Conservation (phyloP, 208 protist genomes). For the Acanthamoeba lenticulata region DNA sequence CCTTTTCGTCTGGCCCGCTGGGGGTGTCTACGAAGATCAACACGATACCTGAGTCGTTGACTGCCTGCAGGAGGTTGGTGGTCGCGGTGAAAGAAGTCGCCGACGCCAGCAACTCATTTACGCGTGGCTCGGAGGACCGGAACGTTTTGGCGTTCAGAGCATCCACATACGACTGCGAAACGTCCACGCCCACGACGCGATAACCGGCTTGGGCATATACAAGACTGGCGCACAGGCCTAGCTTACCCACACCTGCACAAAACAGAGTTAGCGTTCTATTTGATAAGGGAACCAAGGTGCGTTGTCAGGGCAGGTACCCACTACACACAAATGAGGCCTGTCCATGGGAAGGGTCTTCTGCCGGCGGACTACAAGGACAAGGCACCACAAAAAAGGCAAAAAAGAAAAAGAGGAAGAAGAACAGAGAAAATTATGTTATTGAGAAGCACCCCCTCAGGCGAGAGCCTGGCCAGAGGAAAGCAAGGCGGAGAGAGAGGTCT, state of each 20-base stretch:
- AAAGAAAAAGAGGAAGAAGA: neutral
- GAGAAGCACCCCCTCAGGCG: neutral
- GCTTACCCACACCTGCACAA: constrained; percentile 79
- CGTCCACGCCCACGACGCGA: constrained; percentile 85
- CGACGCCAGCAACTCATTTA: constrained; percentile 76
- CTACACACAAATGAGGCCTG: too few relatives aligned
- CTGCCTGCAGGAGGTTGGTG: constrained; percentile 78
- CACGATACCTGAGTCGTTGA: constrained; percentile 76
- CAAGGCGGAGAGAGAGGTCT: neutral
- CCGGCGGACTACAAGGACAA: neutral
- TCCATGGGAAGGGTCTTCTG: too few relatives aligned
- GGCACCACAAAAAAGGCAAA: neutral
- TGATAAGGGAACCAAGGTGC: neutral
- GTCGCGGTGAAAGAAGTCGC: constrained; percentile 81
- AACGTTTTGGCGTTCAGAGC: constrained; percentile 81
- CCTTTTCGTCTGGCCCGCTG: constrained; percentile 69
- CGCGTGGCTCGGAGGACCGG: constrained; percentile 79
- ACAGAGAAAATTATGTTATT: neutral
- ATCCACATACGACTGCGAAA: constrained; percentile 82
- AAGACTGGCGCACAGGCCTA: constrained; percentile 84
- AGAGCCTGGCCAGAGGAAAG: neutral
- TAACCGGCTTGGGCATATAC: constrained; percentile 83
- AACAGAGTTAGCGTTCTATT: too few relatives aligned
- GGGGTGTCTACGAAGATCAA: constrained; percentile 84
- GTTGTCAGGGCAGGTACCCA: neutral